Conservation (phyloP, 768 basidiomycete species). For the Macrolepiota albuminosa region DNA sequence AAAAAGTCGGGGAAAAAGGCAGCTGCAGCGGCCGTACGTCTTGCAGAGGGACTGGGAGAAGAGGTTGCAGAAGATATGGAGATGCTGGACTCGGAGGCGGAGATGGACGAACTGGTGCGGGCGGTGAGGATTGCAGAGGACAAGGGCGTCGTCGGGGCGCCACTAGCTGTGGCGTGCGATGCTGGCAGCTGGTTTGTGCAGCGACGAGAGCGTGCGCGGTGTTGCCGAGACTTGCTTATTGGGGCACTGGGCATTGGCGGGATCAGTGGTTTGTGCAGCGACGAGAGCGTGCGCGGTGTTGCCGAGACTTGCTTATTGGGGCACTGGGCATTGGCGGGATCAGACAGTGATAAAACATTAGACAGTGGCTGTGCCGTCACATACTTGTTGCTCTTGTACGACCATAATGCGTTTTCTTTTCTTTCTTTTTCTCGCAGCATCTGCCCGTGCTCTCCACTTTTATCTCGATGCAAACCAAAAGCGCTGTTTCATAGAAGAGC, state of each 20-base stretch:
- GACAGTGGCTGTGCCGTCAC: conserved; percentile 4
- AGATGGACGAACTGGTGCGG: conserved; percentile 69
- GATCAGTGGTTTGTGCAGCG: conserved; percentile 83
- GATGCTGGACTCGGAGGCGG: conserved; percentile 80
- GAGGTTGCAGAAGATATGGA: conserved; percentile 68
- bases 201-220: conserved; percentile 60
- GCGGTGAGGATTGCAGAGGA: conserved; percentile 53
- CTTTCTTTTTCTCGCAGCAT: conserved; percentile 21
- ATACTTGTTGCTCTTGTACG: neutral
- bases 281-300: conserved; percentile 58
- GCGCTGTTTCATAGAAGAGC: conserved; percentile 94
- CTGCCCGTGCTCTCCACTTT: conserved; percentile 83
- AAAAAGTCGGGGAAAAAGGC: conserved; percentile 65
- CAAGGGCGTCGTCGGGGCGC: conserved; percentile 56
- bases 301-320: conserved; percentile 52
- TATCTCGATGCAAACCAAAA: conserved; percentile 94
- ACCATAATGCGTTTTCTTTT: neutral
- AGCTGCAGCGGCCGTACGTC: conserved; percentile 43
- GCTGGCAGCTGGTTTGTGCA: conserved; percentile 80
- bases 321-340: conserved; percentile 37
- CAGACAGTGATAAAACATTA: neutral
- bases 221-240: conserved; percentile 54
- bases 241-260: conserved; percentile 45
- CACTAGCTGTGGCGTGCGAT: conserved; percentile 69
- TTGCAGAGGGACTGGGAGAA: conserved; percentile 47